These are phyloP conservation scores for Dendrobium nobile DNA, from an alignment of 106 monocot species.

Conservation along the genomic window DNA sequence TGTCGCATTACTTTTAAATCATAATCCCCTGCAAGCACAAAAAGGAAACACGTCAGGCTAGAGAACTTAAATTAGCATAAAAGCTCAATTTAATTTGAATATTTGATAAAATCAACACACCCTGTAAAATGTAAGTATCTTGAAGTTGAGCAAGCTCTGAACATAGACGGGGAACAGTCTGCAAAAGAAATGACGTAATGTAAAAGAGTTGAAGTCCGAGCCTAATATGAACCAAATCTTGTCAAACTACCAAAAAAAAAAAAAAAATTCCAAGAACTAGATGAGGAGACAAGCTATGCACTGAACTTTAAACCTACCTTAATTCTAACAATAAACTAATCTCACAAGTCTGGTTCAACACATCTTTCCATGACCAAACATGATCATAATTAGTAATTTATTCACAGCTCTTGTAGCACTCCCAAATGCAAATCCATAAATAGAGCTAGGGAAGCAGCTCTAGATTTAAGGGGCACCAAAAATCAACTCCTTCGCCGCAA, in stretches of 20 bases:
- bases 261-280: neutral
- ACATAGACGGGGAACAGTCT: conserved; percentile 90
- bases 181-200: conserved; percentile 17
- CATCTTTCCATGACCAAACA: neutral
- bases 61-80: neutral
- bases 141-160: conserved; percentile 98
- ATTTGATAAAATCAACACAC: conserved; percentile 15
- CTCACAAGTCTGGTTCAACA: neutral
- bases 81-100: neutral
- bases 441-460: neutral
- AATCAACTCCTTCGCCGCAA: too few species aligned
- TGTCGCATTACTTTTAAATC: conserved; percentile 99
- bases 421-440: neutral
- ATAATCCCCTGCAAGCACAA: conserved; percentile 64
- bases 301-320: neutral
- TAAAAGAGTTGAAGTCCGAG: neutral
- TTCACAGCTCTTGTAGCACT: neutral
- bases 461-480: too few species aligned
- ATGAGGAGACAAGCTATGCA: neutral
- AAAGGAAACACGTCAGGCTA: neutral
- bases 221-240: neutral
- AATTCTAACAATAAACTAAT: neutral
- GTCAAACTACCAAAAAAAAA: neutral
- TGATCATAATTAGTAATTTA: neutral
- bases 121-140: conserved; percentile 96